These are phyloP conservation scores for Globisporangium middletonii DNA, from an alignment of 352 stramenopile genomes.

Conservation along the genomic window DNA sequence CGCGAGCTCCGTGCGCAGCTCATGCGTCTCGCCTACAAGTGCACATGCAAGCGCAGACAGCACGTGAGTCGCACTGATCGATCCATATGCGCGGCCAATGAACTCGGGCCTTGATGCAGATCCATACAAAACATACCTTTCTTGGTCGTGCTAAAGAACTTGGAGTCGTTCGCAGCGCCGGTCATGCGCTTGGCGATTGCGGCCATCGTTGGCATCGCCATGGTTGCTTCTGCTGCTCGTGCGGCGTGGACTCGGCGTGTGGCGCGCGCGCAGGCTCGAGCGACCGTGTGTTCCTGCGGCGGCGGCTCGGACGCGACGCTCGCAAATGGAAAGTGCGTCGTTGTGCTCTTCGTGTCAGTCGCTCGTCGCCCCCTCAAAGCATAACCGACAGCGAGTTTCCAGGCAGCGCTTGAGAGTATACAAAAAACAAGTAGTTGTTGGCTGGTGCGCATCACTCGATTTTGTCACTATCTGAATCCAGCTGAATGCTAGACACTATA, in stretches of 20 bases:
- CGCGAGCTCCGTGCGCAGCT: slow-evolving; percentile 96
- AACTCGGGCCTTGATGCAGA: not conserved
- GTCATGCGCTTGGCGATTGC: slow-evolving; percentile 86
- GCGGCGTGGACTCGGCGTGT: not conserved
- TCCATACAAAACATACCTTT: slow-evolving; percentile 59
- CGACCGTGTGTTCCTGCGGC: too few species aligned
- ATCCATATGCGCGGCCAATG: not conserved
- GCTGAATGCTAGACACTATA: too few species aligned
- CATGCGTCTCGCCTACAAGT: slow-evolving; percentile 90
- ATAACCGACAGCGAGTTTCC: too few species aligned
- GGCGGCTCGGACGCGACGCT: too few species aligned
- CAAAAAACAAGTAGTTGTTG: too few species aligned
- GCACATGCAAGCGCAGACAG: not conserved
- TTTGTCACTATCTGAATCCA: too few species aligned
- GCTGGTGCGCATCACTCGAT: too few species aligned
- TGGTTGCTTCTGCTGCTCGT: slow-evolving; percentile 12
- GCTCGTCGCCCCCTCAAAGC: too few species aligned
- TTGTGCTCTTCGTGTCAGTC: not conserved
- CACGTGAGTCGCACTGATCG: not conserved
- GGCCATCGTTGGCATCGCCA: slow-evolving; percentile 86
- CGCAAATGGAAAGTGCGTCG: not conserved
- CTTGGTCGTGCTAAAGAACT: slow-evolving; percentile 99
- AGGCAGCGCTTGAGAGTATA: too few species aligned
- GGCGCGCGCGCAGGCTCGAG: not conserved
- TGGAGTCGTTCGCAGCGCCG: slow-evolving; percentile 92